These are phyloP conservation scores for Cyberlindnera mycetangii DNA, from an alignment of 805 yeast genomes.

Conservation along the genomic window DNA sequence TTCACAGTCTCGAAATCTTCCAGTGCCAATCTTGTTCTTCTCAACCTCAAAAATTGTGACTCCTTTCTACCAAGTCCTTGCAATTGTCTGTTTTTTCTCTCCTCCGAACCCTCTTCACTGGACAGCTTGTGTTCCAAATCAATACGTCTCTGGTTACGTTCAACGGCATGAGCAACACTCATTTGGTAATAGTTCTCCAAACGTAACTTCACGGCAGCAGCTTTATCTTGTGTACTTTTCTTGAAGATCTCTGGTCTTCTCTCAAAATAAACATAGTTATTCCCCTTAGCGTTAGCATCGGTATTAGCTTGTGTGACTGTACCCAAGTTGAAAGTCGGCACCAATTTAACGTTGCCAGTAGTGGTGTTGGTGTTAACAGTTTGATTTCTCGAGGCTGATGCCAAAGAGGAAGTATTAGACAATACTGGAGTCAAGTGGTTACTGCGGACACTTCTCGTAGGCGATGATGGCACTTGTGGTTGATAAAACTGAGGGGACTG, in stretches of 20 bases:
- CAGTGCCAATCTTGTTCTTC: slow-evolving; percentile 87
- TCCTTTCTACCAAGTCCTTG: slow-evolving; percentile 83
- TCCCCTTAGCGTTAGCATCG: slow-evolving; percentile 3
- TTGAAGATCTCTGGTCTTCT: slow-evolving; percentile 31
- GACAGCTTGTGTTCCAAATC: slow-evolving; percentile 79
- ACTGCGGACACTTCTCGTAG: slow-evolving; percentile 31
- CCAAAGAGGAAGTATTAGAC: slow-evolving; percentile 25
- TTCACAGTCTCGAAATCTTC: slow-evolving; percentile 95
- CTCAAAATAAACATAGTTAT: slow-evolving; percentile 28
- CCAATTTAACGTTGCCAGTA: slow-evolving; percentile 4
- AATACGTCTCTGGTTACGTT: slow-evolving; percentile 88
- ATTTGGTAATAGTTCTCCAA: slow-evolving; percentile 88
- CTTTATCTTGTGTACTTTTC: slow-evolving; percentile 30
- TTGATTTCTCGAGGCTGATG: slow-evolving; percentile 18
- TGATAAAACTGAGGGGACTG: slow-evolving; percentile 28
- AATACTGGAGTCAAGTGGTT: slow-evolving; percentile 24
- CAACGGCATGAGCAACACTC: slow-evolving; percentile 90
- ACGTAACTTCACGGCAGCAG: slow-evolving; percentile 60
- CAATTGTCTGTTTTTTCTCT: slow-evolving; percentile 74
- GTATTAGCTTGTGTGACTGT: slow-evolving; percentile 11
- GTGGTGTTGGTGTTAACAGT: slow-evolving; percentile 11
- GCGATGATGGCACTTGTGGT: slow-evolving; percentile 33
- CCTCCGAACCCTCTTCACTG: slow-evolving; percentile 60
- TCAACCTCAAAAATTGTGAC: slow-evolving; percentile 79
- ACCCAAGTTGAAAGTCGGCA: slow-evolving; percentile 16